Base-by-base conservation (phyloP, 2,329 filamentous ascomycete species). In the Aphanocladium album region DNA sequence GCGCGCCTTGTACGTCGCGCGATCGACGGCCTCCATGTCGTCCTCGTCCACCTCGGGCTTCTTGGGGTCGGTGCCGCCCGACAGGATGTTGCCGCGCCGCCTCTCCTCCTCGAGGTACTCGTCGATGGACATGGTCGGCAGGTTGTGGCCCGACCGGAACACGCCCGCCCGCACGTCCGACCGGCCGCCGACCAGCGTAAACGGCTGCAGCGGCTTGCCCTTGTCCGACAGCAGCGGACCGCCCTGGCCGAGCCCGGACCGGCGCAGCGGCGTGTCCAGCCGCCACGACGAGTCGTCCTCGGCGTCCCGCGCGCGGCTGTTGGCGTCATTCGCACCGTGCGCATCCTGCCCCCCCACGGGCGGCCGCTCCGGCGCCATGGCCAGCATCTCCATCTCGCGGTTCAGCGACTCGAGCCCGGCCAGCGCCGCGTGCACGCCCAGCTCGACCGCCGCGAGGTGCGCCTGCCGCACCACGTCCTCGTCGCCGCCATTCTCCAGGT, bases 41-140 rank as follows among this genome's bases (percentile, higher is more conserved):
- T 99, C 95, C 77, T 98, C 95, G 71, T 99, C 90, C 6, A 90
- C 83, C 72, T 91, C 87, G 1, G 87, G 84, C 64, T 81, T 80
- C 27, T 85, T 77, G 65, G 88, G 85, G 68, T 90, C 89, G 19
- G 93, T 93, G 33, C 92, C 92, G 39, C 93, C 95, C 70, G 97
- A 89, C 60, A 98, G 90, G 62, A 99, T 93, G 21, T 91, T 91
- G 17, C 95, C 95, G 64, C 90, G 81, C 66, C 84, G 83, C 70
- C 84, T 83, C 77, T 98, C 95, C 74, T 98, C 93, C 57, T 96
- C 95, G 17, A 99, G 80, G 70, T 98, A 99, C 77, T 99, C 95
- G 67, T 99, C 95, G 63, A 99, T 97, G 1, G 86, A 90, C 95
- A 99, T 98, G 3, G 95, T 98, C 1, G 95, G 95, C 62, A 99